A percentile compares a stretch with the other conserved stretches of the same genome.
Evolutionary conservation across 2,329 filamentous ascomycete species (phyloP).

Genomic region (Epichloe scottii): DNA sequence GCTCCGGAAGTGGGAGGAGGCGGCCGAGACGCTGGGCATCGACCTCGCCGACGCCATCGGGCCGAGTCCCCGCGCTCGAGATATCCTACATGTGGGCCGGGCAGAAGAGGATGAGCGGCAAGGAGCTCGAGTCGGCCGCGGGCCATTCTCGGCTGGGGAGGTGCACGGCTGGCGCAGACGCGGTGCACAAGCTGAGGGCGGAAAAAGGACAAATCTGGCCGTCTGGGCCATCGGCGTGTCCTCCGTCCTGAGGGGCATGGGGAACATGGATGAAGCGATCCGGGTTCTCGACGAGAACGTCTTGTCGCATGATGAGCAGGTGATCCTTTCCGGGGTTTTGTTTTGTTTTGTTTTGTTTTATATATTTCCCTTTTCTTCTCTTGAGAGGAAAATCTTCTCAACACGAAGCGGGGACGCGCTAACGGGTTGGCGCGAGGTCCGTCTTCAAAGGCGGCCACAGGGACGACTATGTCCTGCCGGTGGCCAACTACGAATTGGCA

Average conservation of each 20-base stretch:
- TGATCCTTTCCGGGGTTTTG: conserved; percentile 7
- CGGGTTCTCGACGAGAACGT: conserved; percentile 51
- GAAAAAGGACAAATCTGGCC: conserved; percentile 48
- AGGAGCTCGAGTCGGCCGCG: conserved; percentile 52
- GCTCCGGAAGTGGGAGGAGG: conserved; percentile 74
- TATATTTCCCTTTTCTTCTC: too few relatives aligned
- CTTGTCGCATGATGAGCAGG: conserved; percentile 49
- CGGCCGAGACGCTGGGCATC: conserved; percentile 53
- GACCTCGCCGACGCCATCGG: conserved; percentile 71
- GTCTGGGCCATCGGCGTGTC: conserved; percentile 55
- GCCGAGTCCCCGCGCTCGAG: conserved; percentile 68
- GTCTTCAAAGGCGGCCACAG: conserved; percentile 46
- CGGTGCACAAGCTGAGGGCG: conserved; percentile 32
- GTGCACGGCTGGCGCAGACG: conserved; percentile 36
- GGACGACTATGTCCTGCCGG: conserved; percentile 61
- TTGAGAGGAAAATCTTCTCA: too few relatives aligned
- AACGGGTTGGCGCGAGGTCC: conserved; percentile 20
- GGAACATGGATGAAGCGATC: conserved; percentile 52
- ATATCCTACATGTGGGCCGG: conserved; percentile 95
- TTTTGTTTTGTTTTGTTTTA: too few relatives aligned
- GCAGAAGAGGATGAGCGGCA: conserved; percentile 60
- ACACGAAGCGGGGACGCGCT: too few relatives aligned
- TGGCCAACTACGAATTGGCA: conserved; percentile 76
- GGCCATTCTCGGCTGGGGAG: conserved; percentile 52
- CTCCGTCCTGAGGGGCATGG: conserved; percentile 51